Percentiles rank a stretch among this genome's conserved stretches.
Evolutionary conservation across 2,329 filamentous ascomycete species (phyloP).

Genomic region (Pestalotiopsis sp.): DNA sequence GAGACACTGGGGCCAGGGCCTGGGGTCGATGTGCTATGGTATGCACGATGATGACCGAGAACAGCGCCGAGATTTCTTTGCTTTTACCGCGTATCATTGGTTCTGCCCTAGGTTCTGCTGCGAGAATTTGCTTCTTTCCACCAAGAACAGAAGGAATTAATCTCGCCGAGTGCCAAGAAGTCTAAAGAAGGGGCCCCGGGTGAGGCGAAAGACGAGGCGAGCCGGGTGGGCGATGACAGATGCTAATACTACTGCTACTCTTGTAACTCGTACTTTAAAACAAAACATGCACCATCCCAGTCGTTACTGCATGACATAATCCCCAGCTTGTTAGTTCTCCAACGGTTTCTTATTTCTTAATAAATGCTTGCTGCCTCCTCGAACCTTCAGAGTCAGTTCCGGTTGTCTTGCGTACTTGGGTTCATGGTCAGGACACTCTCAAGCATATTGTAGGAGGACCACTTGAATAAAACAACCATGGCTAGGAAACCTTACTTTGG

Average conservation of each 20-base stretch:
- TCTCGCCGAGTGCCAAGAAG: neutral
- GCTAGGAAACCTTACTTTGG: slow-evolving; percentile 20
- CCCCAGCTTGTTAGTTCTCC: neutral
- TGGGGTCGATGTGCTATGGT: neutral
- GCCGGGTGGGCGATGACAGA: neutral
- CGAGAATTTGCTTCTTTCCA: neutral
- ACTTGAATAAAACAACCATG: neutral
- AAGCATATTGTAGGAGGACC: neutral
- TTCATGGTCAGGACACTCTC: neutral
- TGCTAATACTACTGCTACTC: too few species aligned
- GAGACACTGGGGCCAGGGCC: neutral
- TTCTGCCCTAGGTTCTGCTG: neutral
- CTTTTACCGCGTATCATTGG: neutral
- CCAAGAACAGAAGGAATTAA: neutral
- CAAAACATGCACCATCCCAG: neutral
- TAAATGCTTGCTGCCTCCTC: neutral
- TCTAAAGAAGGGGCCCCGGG: neutral
- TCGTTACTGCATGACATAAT: neutral
- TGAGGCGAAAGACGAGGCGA: neutral
- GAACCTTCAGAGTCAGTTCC: neutral
- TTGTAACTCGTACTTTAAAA: neutral
- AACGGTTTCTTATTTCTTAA: neutral
- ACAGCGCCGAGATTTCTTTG: neutral
- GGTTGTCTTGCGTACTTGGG: neutral
- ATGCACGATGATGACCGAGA: neutral